A percentile compares a stretch with the other conserved stretches of the same genome.
Evolutionary conservation across 2,329 filamentous ascomycete genomes (phyloP).

Genomic region (Colletotrichum tabaci): DNA sequence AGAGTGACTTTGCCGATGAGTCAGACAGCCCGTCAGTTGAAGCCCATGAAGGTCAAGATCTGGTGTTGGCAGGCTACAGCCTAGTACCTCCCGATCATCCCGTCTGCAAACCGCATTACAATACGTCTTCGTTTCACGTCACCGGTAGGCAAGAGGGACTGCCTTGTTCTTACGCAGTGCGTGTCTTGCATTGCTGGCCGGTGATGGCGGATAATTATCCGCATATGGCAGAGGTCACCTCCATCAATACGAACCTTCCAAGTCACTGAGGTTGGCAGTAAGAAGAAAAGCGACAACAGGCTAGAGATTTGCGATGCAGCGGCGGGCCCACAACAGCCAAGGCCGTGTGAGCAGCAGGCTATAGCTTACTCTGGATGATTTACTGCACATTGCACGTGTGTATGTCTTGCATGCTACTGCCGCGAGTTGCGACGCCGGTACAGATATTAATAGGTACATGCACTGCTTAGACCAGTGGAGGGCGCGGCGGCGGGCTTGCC

Average conservation of each 20-base stretch:
- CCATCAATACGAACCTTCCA: background rate
- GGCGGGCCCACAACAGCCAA: background rate
- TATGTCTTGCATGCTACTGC: conserved; percentile 26
- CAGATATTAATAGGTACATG: background rate
- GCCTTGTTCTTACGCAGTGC: background rate
- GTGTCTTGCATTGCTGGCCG: background rate
- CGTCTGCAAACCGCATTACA: conserved; percentile 3
- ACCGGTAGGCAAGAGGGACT: background rate
- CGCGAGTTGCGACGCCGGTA: conserved; percentile 7
- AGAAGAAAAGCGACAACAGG: background rate
- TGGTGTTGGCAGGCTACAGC: too few relatives aligned
- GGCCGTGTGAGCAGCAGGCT: background rate
- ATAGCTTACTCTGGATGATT: conserved; percentile 1
- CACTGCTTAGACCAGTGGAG: background rate
- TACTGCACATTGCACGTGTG: background rate
- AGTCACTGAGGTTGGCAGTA: background rate
- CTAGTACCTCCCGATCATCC: conserved; percentile 19
- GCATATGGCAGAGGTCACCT: background rate
- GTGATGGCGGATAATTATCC: background rate
- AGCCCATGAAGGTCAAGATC: too few relatives aligned
- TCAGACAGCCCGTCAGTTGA: too few relatives aligned
- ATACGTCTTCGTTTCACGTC: background rate
- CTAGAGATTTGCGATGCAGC: background rate
- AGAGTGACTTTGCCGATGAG: too few relatives aligned
- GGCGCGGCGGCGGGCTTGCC: background rate